Evolutionary conservation across 139 green algal species (phyloP).

Genomic region (Micractinium sp.): DNA sequence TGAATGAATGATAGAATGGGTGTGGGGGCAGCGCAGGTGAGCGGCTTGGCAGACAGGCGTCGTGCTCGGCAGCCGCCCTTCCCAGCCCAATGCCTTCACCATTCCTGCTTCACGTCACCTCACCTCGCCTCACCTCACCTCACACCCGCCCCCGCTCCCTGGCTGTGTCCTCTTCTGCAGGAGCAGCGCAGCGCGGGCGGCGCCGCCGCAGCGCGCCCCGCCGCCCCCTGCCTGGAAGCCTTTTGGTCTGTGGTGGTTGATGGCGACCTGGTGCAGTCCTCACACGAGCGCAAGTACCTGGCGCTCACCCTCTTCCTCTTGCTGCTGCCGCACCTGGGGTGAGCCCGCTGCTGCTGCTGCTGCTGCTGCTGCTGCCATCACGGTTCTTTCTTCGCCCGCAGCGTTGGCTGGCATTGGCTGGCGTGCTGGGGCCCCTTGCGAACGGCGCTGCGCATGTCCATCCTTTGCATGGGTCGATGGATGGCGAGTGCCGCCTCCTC

Average conservation of each 20-base stretch:
- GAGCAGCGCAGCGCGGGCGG: conserved; percentile 18
- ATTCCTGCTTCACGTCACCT: background rate
- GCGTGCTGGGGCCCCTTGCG: too few species aligned
- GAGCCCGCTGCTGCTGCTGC: background rate
- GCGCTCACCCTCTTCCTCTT: conserved; percentile 76
- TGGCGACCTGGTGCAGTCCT: conserved; percentile 59
- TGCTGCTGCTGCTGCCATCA: background rate
- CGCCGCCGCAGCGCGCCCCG: background rate
- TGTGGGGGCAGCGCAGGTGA: too few species aligned
- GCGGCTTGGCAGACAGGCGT: too few species aligned
- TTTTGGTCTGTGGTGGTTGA: conserved; percentile 71
- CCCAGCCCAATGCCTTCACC: background rate
- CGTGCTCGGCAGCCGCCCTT: too few species aligned
- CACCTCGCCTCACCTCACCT: background rate
- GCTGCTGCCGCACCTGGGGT: conserved; percentile 63
- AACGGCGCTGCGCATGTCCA: too few species aligned
- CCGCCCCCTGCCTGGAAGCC: conserved; percentile 45
- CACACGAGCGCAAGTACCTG: conserved; percentile 78
- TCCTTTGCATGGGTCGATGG: too few species aligned
- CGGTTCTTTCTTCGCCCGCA: background rate
- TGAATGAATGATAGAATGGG: too few species aligned
- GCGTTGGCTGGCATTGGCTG: too few species aligned
- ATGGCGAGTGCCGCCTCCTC: background rate
- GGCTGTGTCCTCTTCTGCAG: background rate
- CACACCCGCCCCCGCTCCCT: background rate